Evolutionary conservation across 2,329 filamentous ascomycete species (phyloP), one percentile per base, ranked within the genome.

Genomic region (Fusarium nematophilum): DNA sequence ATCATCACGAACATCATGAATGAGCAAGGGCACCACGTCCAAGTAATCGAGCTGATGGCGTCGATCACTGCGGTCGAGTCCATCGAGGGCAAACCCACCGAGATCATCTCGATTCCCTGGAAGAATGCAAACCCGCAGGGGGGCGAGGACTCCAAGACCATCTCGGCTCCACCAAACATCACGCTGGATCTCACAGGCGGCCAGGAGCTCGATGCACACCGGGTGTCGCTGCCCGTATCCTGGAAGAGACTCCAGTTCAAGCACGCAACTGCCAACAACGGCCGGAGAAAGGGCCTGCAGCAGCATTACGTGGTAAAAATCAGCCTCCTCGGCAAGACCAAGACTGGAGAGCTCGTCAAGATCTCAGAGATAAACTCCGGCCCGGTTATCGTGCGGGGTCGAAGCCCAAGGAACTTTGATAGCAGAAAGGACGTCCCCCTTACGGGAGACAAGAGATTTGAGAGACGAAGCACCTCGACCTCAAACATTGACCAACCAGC

Each of bases 241-340:
- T 98, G 94, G 94, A 97, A 97, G 75, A 83, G 94, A 48, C 78
- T 98, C 53, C 94, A 98, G 74, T 98, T 98, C 75, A 91, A 96
- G 70, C 95, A 97, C 67, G 94, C 94, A 2, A 98, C 94, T 1
- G 94, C 94, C 44, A 98, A 98, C 74, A 98, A 98, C 72, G 94
- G 94, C 10, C 86, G 94, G 48, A 86, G 94, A 65, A 97, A 97
- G 76, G 94, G 96, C 62, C 79, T 97, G 39, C 94, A 98, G 73
- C 94, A 98, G 74, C 93, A 97, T 74, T 98, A 97, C 72, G 85
- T 96, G 2, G 91, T 98, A 40, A 89, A 92, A 57, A 87, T 98
- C 54, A 93, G 89, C 74, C 83, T 97, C 9, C 79, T 95, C 30
- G 93, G 90, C 15, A 94, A 90, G 47, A 79, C 92, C n/a, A 80